Evolutionary conservation across 2,329 filamentous ascomycete species (phyloP), one percentile per base, ranked within the genome.

Genomic region (Colletotrichum liriopes): DNA sequence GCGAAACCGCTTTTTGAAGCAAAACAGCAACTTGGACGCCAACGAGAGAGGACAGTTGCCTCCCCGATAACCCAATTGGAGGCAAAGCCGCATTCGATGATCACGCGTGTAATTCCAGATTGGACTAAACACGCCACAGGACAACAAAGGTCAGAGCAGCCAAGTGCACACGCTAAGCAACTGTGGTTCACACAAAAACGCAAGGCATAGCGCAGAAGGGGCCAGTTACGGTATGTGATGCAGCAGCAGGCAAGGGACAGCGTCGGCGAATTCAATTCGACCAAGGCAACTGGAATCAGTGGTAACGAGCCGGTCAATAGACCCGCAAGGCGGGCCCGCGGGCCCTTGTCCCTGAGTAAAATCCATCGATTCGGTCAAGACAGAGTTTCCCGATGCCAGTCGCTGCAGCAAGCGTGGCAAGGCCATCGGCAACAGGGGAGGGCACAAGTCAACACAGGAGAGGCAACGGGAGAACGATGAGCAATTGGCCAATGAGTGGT

Each of bases 401-500:
- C 49, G 61, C 37, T 62, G 18, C 61, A 55, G 37, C 26, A 23
- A 54, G 37, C 37, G 61, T 64, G 49, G 61, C 49, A 54, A 64
- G 37, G 61, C 61, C 35, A 64, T 64, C 49, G 49, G 61, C 52
- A 55, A 43, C 39, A 29, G 63, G 64, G 63, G 64, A 67, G 37
- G 65, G 23, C 43, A 56, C 49, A 35, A 64, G 32, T n/a, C 20
- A 37, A 37, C 37, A 47, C 35, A 55, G 12, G 51, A 39, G 35
- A 39, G 55, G 47, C 26, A 35, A 43, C 45, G 35, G 45, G n/a
- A 23, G 47, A 20, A 45, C 26, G 39, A 60, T 54, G 32, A 23
- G 35, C 60, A 66, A 73, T 73, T 73, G 71, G 37, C 71, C 71
- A 73, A 73, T 73, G 61, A 39, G 35, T 45, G 29, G 43, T 37